Evolutionary conservation across 306 rosid species (phyloP), one percentile per base, ranked within the genome.

Genomic region (Trichosanthes cucumerina): DNA sequence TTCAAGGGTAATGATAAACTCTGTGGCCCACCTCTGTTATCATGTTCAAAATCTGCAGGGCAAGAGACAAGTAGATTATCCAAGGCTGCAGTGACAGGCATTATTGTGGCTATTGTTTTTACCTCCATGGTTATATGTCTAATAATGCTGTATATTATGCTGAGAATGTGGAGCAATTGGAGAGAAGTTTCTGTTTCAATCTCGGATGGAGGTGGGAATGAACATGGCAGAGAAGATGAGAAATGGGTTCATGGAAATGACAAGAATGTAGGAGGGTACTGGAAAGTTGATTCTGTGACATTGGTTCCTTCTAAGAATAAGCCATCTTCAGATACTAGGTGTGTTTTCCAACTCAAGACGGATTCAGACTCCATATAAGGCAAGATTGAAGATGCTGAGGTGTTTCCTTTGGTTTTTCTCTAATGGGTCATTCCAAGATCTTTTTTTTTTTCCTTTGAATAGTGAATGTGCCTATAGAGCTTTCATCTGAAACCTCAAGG

Each of bases 141-240:
- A 71, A 77, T 84, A 47, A 81, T 95, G 91, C 10, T 92, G 79
- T 92, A 88, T 78, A 80, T 85, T n/a, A 92, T 95, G 99, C 83
- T 89, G 70, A 91, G 93, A 80, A 95, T 95, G n/a, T 95, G 98
- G 97, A 86, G 91, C 83, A 88, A 89, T 23, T 95, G 99, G 99
- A 91, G 93, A 87, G 81, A 84, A 82, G 92, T 89, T 49, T 71
- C 91, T 0, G 86, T 91, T 79, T 88, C 96, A 38, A 95, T 82
- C 80, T 81, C 85, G 24, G 93, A 89, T 3, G 87, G 88, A 56
- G 85, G 86, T 50, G 90, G 85, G 19, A 77, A 83, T 43, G 81
- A 46, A 46, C 77, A 43, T 16, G 77, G 26, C 5, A 73, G 28
- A 49, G 59, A 86, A 73, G 94, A 82, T 15, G 82, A 66, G 75